Evolutionary conservation across 306 rosid genomes (phyloP), one percentile per base, ranked within the genome.

Genomic region (Cucumis hystrix): DNA sequence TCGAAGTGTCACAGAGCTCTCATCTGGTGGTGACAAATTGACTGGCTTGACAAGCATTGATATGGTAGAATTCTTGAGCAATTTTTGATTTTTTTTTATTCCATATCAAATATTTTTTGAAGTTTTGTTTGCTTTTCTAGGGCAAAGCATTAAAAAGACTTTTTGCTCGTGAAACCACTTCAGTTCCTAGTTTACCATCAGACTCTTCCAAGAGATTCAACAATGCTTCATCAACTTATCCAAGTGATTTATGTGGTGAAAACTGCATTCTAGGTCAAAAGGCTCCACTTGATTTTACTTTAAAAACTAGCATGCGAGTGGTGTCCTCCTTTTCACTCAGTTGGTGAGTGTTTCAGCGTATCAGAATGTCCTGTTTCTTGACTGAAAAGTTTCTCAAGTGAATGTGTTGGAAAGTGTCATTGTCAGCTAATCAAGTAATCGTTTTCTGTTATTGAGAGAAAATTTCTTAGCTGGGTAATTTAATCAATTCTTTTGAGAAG

Each of bases 71-170:
- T 45, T 43, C 57, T 78, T 8, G 59, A 15, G 76, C 67, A 64
- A 59, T 51, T 43, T 76, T 76, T 56, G 52, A 77, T 55, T n/a
- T 13, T 59, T 40, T 49, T 49, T 20, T 54, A 64, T 35, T 76
- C 66, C 10, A 59, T 57, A 30, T 77, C 30, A 49, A 28, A n/a
- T 62, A 4, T 77, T 21, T 71, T 78, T 49, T 56, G 45, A 77
- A 72, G 74, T 21, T 18, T 13, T 17, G 21, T 81, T 41, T 28
- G 43, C 30, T 78, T 76, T 83, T 25, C 20, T 71, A 96, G 98
- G 96, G 89, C 79, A 95, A 90, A 88, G 97, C 97, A 7, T 83
- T 92, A 82, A 92, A 83, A 80, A 96, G 96, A 84, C 84, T 95
- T 51, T 91, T 85, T 77, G 84, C 90, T 57, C 68, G 41, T 60